Base-by-base conservation (phyloP, 2,329 filamentous ascomycete species). In the Colletotrichum tanaceti region DNA sequence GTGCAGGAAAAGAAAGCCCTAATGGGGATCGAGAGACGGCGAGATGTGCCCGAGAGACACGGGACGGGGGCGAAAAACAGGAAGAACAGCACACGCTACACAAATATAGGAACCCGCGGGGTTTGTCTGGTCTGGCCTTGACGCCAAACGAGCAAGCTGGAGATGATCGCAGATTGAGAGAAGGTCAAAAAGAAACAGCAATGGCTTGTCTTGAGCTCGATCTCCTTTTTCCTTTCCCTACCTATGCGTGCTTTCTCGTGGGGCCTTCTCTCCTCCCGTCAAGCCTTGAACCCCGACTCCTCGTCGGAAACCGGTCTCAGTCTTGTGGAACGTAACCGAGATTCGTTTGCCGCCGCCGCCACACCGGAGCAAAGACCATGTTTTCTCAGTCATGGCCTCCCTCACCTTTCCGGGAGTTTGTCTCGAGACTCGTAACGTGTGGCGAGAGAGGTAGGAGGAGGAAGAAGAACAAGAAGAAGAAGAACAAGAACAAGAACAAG, bases 71-170 rank as follows among this genome's bases (percentile, higher is more conserved):
- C 10, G 22, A 52, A 43, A 32, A 44, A 44, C 14, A 18, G 32
- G 47, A 50, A 16, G 58, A 32, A 60, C 58, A 60, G 35, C 22
- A 60, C 46, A 59, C 58, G 43, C 22, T 14, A 43, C 35, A 55
- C 53, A 43, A 41, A 55, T n/a, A 53, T 11, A n/a, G 32, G 35
- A 54, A 54, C 57, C 57, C 20, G 57, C 49, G 57, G 43, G 57
- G 43, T 32, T 32, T 32, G 28, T 32, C 28, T 32, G 7, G 28
- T 47, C 43, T 32, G 43, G 44, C 24, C 28, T 58, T 39, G 57
- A 59, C n/a, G 22, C 38, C 28, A 22, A 14, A n/a, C 28, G n/a
- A 39, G 43, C 28, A 16, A 44, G 55, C 24, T 39, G 14, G 16
- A 43, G 24, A 22, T 5, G n/a, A 24, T 5, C 24, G 24, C 57